phyloP scores from a whole-genome alignment of 2,329 filamentous ascomycete species.

The Pyricularia pennisetigena region DNA sequence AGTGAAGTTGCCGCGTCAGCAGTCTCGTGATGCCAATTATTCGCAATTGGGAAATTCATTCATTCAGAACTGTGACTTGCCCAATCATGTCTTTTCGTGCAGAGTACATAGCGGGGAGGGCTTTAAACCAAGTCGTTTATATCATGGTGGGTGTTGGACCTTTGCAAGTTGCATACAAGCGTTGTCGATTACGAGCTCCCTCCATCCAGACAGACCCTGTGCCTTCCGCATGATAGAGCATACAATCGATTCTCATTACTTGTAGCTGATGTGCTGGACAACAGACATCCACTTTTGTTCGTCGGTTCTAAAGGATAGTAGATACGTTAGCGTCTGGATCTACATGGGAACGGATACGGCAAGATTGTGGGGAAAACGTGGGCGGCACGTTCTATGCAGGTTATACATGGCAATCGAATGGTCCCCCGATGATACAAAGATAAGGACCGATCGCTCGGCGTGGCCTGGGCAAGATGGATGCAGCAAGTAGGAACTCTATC shows the following conservation, averaged over 20 bases:
- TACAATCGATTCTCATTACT: conserved; percentile 12
- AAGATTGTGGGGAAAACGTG: neutral
- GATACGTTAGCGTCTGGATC: conserved; percentile 10
- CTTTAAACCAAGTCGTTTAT: neutral
- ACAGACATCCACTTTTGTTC: conserved; percentile 82
- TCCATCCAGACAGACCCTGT: neutral
- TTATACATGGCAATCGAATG: neutral
- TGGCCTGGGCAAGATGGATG: conserved; percentile 1
- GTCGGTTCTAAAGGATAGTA: conserved; percentile 34
- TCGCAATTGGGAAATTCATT: too few relatives aligned
- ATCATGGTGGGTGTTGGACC: neutral
- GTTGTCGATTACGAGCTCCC: neutral
- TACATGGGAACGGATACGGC: neutral
- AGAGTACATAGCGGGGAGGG: neutral
- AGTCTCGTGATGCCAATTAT: too few relatives aligned
- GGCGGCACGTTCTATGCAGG: neutral
- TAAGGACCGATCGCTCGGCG: neutral
- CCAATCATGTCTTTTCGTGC: neutral
- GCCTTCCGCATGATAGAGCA: neutral
- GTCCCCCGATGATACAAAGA: neutral
- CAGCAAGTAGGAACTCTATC: neutral
- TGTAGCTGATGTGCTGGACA: conserved; percentile 40
- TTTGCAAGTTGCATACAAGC: neutral
- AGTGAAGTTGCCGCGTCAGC: too few relatives aligned
- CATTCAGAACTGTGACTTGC: too few relatives aligned